Base-by-base conservation (phyloP, 78 protist species). In the Dictyostelium firmibasis region DNA sequence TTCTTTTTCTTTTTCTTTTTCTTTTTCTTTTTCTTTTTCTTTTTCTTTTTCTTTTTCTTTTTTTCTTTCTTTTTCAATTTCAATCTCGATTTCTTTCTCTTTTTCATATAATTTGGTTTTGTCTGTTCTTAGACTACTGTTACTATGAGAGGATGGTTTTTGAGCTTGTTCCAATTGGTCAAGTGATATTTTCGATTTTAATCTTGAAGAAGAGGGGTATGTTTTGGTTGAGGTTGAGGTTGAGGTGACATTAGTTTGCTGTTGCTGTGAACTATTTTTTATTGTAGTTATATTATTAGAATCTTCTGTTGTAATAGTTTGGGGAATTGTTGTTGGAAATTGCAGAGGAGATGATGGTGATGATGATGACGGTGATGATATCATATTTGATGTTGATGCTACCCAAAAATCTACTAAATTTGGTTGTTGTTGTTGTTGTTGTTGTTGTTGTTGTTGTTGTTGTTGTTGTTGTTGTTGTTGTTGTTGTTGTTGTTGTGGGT, bases 81-180 rank as follows among this genome's bases (percentile, higher is more conserved):
- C 79, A 1, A 13, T 27, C 23, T 72, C 79, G 3, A 29, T 72
- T 33, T 72, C 79, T 14, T 14, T 72, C 18, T 72, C 79, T 33
- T 72, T 72, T 14, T 72, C 79, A 25, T 67, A 13, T 20, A 57
- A 57, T 67, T 64, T 64, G 7, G 14, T 13, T 27, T 67, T 67
- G 11, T 67, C 75, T 9, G 75, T 4, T 27, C 38, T 60, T 18
- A 0, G 3, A 10, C 67, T 64, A 11, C 2, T 25, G n/a, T n/a
- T n/a, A 70, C 38, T 72, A 18, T 27, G 18, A 27, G 84, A 27
- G 1, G 36, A n/a, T n/a, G 84, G 84, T 29, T 44, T 79, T 44
- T 79, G 84, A 8, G 84, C 84, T 47, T 79, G 70, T 16, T 79
- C 84, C 9, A 79, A 41, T 23, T 79, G 62, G 9, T 79, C 60